Percentiles rank a stretch among this genome's conserved stretches.
phyloP scores from a whole-genome alignment of 331 rosid genomes.

The Rosa hybrid region DNA sequence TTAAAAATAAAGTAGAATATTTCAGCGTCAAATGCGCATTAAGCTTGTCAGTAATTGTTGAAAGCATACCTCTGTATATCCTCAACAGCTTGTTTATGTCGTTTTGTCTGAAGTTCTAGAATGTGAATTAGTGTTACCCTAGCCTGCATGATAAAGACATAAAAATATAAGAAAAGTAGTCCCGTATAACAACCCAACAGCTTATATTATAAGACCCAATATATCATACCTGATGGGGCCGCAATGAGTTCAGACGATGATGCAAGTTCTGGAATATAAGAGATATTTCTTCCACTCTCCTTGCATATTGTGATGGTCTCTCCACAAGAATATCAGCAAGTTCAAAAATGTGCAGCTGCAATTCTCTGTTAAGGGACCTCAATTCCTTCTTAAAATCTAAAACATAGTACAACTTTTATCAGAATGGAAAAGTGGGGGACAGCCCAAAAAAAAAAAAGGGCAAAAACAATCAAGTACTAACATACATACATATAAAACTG shows the following conservation, averaged over 20 bases:
- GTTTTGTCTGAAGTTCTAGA: slow-evolving; percentile 83
- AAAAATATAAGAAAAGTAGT: not conserved
- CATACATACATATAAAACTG: not conserved
- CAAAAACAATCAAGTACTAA: not conserved
- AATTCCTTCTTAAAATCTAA: slow-evolving; percentile 88
- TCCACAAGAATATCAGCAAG: slow-evolving; percentile 92
- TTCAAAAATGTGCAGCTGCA: slow-evolving; percentile 48
- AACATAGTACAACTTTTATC: slow-evolving; percentile 14
- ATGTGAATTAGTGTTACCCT: slow-evolving; percentile 86
- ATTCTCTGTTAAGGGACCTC: slow-evolving; percentile 80
- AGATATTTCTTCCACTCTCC: slow-evolving; percentile 93
- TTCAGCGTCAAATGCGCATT: not conserved
- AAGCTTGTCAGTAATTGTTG: not conserved
- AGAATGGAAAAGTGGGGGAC: not conserved
- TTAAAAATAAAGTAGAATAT: not conserved
- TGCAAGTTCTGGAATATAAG: slow-evolving; percentile 86
- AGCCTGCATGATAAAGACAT: slow-evolving; percentile 47
- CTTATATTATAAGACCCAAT: slow-evolving; percentile 1
- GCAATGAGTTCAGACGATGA: slow-evolving; percentile 84
- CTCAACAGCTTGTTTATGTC: slow-evolving; percentile 89
- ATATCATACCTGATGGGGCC: slow-evolving; percentile 79
- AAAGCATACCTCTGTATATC: slow-evolving; percentile 77
- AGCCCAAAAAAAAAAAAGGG: not conserved
- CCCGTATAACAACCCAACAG: not conserved
- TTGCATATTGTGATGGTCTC: slow-evolving; percentile 92